A percentile compares a stretch with the other conserved stretches of the same genome.
Conservation (phyloP, 768 basidiomycete genomes). For the Phanerodontia chrysosporium region DNA sequence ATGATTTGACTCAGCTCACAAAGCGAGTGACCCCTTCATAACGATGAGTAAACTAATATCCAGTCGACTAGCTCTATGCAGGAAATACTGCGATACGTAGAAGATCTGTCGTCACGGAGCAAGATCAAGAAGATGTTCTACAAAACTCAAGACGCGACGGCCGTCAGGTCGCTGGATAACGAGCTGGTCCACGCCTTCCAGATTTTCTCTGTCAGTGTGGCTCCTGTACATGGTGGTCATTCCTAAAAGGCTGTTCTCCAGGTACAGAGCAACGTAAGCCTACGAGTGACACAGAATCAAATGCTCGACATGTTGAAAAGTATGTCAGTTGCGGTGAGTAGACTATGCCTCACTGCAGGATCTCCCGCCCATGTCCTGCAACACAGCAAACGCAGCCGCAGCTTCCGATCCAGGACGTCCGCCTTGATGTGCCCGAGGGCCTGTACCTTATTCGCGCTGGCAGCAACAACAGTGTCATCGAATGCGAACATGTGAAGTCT, state of each 20-base stretch:
- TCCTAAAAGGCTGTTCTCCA: not conserved
- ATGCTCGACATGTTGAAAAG: not conserved
- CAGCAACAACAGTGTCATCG: not conserved
- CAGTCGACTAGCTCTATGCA: not conserved
- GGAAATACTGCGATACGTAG: not conserved
- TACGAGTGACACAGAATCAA: not conserved
- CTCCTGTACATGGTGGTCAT: not conserved
- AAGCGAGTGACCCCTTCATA: not conserved
- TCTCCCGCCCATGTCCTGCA: not conserved
- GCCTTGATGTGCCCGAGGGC: not conserved
- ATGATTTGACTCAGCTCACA: not conserved
- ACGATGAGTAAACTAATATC: not conserved
- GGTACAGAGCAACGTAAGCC: not conserved
- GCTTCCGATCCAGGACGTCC: not conserved
- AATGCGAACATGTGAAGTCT: not conserved
- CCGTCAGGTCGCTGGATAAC: not conserved
- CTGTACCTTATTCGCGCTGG: not conserved
- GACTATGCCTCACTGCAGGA: not conserved
- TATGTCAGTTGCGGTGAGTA: not conserved
- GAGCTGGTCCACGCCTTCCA: not conserved
- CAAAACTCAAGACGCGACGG: not conserved
- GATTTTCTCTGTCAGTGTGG: not conserved
- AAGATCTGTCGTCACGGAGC: not conserved
- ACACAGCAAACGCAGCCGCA: not conserved
- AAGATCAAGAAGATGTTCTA: not conserved